Conservation (phyloP, 805 yeast genomes). For the Myxozyma udenii region DNA sequence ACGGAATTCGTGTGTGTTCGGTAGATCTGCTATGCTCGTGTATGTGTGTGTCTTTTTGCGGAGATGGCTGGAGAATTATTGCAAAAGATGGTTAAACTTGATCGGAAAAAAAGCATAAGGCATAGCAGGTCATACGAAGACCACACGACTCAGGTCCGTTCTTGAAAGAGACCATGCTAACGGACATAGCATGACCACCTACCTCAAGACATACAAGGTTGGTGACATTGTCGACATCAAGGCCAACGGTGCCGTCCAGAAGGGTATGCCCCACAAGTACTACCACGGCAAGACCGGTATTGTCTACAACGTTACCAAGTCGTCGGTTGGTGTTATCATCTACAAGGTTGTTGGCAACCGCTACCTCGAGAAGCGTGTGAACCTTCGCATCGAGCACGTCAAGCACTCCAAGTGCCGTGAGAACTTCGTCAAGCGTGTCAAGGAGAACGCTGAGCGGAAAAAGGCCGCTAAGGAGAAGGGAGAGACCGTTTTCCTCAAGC, state of each 20-base stretch:
- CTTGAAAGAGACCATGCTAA: no score
- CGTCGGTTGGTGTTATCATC: constrained; percentile 96
- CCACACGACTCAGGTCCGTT: no score
- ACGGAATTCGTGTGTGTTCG: no score
- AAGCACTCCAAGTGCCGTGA: constrained; percentile 99
- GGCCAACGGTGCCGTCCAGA: constrained; percentile 98
- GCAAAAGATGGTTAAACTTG: not conserved
- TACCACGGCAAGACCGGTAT: constrained; percentile 99
- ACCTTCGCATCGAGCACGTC: constrained; percentile 97
- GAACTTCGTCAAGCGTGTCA: constrained; percentile 98
- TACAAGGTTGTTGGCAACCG: constrained; percentile 99
- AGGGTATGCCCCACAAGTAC: constrained; percentile 99
- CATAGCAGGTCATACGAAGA: no score
- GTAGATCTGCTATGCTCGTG: not conserved
- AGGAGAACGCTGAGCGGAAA: constrained; percentile 90
- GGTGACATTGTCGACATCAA: constrained; percentile 99
- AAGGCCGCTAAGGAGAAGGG: constrained; percentile 94
- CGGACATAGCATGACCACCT: constrained; percentile 62
- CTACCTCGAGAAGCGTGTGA: constrained; percentile 97
- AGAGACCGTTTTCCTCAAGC: constrained; percentile 85
- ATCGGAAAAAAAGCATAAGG: no score
- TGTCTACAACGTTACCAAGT: constrained; percentile 97
- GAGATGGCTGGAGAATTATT: not conserved
- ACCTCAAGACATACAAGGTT: constrained; percentile 96
- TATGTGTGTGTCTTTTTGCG: not conserved